Percentiles rank a stretch among this genome's conserved stretches.
These are phyloP conservation scores for Phalaenopsis aphrodite DNA, from an alignment of 106 monocot genomes.

Conservation along the genomic window DNA sequence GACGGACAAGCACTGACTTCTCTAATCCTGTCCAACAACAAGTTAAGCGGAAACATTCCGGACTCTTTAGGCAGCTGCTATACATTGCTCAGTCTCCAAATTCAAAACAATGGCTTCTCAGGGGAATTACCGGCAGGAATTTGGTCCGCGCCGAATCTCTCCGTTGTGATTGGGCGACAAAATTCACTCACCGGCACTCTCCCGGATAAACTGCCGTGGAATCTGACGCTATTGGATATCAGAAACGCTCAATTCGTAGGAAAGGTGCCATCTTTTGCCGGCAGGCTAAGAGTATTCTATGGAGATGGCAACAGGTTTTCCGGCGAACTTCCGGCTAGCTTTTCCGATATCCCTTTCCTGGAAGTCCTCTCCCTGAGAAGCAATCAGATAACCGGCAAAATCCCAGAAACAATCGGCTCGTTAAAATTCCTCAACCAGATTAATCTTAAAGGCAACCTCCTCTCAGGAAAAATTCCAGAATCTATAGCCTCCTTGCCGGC, in stretches of 20 bases:
- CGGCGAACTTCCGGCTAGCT: slow-evolving; percentile 30
- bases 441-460: slow-evolving; percentile 28
- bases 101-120: slow-evolving; percentile 40
- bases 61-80: slow-evolving; percentile 30
- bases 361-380: slow-evolving; percentile 21
- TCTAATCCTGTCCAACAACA: slow-evolving; percentile 33
- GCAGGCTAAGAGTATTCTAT: slow-evolving; percentile 17
- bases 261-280: slow-evolving; percentile 29
- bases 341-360: slow-evolving; percentile 20
- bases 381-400: slow-evolving; percentile 46
- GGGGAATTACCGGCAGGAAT: slow-evolving; percentile 43
- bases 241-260: slow-evolving; percentile 50
- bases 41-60: slow-evolving; percentile 42
- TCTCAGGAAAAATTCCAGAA: slow-evolving; percentile 31
- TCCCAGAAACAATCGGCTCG: slow-evolving; percentile 19
- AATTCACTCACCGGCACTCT: slow-evolving; percentile 54
- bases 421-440: slow-evolving; percentile 26
- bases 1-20: slow-evolving; percentile 8
- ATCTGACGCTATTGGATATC: slow-evolving; percentile 44
- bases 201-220: slow-evolving; percentile 37
- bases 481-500: slow-evolving; percentile 9
- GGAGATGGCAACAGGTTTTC: slow-evolving; percentile 47
- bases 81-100: slow-evolving; percentile 21
- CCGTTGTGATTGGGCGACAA: slow-evolving; percentile 15
- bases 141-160: slow-evolving; percentile 44